Conservation (phyloP, 2,329 filamentous ascomycete genomes). For the Fusarium odoratissimum region DNA sequence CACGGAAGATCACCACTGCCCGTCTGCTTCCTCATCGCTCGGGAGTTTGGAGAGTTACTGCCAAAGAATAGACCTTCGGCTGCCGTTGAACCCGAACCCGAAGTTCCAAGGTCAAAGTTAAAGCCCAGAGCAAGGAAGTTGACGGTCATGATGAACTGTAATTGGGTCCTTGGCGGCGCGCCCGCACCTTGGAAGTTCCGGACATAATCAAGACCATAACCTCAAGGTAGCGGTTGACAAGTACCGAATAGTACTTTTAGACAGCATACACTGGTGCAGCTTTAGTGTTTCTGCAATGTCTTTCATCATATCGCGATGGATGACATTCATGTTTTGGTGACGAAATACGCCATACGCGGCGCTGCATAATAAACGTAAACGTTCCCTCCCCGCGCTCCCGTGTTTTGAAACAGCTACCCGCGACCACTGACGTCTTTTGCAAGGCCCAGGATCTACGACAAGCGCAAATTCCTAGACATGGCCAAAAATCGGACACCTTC, state of each 20-base stretch:
- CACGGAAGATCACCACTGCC: conserved; percentile 17
- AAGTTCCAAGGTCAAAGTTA: conserved; percentile 6
- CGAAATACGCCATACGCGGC: conserved; percentile 1
- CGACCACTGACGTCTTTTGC: conserved; percentile 30
- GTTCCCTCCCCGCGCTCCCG: conserved; percentile 7
- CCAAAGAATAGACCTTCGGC: background rate
- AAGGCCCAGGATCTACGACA: conserved; percentile 27
- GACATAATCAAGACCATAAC: background rate
- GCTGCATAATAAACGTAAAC: conserved; percentile 2
- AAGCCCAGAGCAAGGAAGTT: conserved; percentile 5
- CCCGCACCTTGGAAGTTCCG: conserved; percentile 11
- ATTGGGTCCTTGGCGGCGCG: background rate
- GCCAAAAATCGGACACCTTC: background rate
- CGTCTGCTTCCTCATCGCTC: background rate
- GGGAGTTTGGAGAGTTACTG: conserved; percentile 5
- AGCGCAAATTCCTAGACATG: conserved; percentile 10
- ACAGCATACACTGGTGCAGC: background rate
- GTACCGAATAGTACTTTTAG: background rate
- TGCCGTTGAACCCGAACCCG: conserved; percentile 4
- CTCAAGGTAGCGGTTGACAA: background rate
- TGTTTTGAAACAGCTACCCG: conserved; percentile 33
- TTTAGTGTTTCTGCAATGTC: background rate
- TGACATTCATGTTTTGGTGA: conserved; percentile 15
- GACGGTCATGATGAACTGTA: background rate
- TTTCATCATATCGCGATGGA: conserved; percentile 5